phyloP scores from a whole-genome alignment of 306 rosid genomes.

The Quillaja saponaria region DNA sequence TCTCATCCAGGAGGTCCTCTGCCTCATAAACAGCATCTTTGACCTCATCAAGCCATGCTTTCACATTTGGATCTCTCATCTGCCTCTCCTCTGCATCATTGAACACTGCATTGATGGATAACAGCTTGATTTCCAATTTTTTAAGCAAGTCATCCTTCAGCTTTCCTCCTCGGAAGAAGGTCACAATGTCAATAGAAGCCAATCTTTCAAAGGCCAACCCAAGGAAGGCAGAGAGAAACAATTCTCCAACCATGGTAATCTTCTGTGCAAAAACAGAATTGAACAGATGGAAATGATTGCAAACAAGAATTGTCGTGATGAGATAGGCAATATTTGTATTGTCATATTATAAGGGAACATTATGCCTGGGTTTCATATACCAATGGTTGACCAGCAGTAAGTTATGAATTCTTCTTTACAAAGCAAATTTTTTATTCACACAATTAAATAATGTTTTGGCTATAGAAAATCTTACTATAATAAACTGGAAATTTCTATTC shows the following conservation, averaged over 20 bases:
- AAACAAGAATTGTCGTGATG: neutral
- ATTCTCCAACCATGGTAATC: conserved; percentile 15
- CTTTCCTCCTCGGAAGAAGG: neutral
- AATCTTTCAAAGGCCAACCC: conserved; percentile 13
- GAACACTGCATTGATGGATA: neutral
- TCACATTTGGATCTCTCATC: conserved; percentile 2
- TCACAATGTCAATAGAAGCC: neutral
- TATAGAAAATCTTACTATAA: too few relatives aligned
- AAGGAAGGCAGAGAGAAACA: conserved; percentile 33
- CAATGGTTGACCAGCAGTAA: too few relatives aligned
- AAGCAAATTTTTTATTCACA: too few relatives aligned
- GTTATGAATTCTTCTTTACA: too few relatives aligned
- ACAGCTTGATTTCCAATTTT: neutral
- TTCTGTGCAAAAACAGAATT: neutral
- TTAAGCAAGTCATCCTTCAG: neutral
- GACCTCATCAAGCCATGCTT: conserved; percentile 5
- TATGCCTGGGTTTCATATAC: too few relatives aligned
- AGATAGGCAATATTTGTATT: too few relatives aligned
- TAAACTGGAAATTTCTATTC: too few relatives aligned
- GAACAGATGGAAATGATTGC: neutral
- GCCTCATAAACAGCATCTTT: conserved; percentile 18
- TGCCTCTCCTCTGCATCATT: conserved; percentile 26
- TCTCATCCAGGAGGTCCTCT: too few relatives aligned
- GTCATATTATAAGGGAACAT: too few relatives aligned
- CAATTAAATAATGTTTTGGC: too few relatives aligned